Conservation (phyloP, 768 basidiomycete species). For the Paxillus rubicundulus region DNA sequence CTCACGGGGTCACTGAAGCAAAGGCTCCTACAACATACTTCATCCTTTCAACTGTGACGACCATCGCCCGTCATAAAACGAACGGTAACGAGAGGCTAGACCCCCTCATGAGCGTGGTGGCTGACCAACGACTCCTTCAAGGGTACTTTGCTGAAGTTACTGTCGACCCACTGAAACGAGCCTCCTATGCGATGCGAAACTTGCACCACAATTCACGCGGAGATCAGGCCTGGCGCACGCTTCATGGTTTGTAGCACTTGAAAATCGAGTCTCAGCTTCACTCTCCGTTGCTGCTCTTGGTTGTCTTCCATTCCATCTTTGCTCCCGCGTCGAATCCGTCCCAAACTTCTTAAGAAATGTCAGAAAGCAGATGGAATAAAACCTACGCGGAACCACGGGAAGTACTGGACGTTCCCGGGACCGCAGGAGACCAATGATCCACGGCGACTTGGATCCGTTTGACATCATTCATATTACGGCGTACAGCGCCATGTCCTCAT, state of each 20-base stretch:
- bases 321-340: neutral
- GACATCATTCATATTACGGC: too few species aligned
- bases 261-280: slow-evolving; percentile 16
- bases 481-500: slow-evolving; percentile 16
- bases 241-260: slow-evolving; percentile 24
- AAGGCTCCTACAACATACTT: slow-evolving; percentile 4
- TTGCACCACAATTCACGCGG: slow-evolving; percentile 17
- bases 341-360: slow-evolving; percentile 10
- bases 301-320: neutral
- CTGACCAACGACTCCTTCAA: slow-evolving; percentile 1
- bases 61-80: neutral
- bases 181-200: slow-evolving; percentile 19
- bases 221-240: slow-evolving; percentile 10
- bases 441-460: neutral
- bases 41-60: neutral
- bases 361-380: slow-evolving; percentile 16
- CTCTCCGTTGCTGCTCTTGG: slow-evolving; percentile 21
- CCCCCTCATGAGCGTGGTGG: too few species aligned
- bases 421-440: slow-evolving; percentile 17
- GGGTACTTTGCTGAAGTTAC: neutral
- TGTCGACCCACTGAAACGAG: slow-evolving; percentile 5
- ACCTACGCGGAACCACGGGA: slow-evolving; percentile 19
- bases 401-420: slow-evolving; percentile 16
- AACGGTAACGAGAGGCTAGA: neutral
- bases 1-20: neutral